These are phyloP conservation scores for Leccinum rimulosum DNA, from an alignment of 768 basidiomycete species.

Conservation along the genomic window DNA sequence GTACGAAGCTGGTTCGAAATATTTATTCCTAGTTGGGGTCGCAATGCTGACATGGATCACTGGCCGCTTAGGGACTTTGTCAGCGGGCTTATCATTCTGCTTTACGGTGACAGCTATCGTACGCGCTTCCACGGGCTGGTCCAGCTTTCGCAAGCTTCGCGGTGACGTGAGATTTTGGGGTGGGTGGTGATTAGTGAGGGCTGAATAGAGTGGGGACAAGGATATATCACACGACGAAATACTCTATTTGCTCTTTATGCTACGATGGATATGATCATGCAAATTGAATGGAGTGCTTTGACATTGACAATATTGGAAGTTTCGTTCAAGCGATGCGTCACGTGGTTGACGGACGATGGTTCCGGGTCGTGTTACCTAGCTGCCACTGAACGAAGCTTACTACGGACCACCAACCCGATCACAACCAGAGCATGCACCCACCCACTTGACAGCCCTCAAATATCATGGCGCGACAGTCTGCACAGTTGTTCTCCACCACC, in stretches of 20 bases:
- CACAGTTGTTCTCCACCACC: constrained; percentile 19
- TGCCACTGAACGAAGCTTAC: background rate
- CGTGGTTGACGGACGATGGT: constrained; percentile 12
- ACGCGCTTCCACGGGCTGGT: constrained; percentile 40
- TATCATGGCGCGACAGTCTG: constrained; percentile 25
- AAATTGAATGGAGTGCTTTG: background rate
- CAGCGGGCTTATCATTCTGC: constrained; percentile 44
- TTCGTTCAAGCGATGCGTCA: constrained; percentile 7
- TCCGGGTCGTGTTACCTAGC: background rate
- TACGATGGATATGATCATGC: constrained; percentile 3
- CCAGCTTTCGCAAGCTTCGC: constrained; percentile 38
- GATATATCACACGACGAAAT: constrained; percentile 21
- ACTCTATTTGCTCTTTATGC: constrained; percentile 9
- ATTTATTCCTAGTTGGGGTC: background rate
- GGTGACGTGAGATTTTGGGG: constrained; percentile 6
- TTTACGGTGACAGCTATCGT: constrained; percentile 51
- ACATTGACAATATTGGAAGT: background rate
- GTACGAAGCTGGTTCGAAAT: constrained; percentile 66
- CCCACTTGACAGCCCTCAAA: constrained; percentile 12
- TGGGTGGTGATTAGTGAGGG: background rate
- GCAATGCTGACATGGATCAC: background rate
- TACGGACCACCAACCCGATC: background rate
- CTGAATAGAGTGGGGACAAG: background rate
- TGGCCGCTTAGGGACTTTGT: constrained; percentile 45
- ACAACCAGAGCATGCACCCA: constrained; percentile 16